Percentiles rank a stretch among this genome's conserved stretches.
phyloP scores from a whole-genome alignment of 1,284 basidiomycete genomes.

The Ustilago hordei region DNA sequence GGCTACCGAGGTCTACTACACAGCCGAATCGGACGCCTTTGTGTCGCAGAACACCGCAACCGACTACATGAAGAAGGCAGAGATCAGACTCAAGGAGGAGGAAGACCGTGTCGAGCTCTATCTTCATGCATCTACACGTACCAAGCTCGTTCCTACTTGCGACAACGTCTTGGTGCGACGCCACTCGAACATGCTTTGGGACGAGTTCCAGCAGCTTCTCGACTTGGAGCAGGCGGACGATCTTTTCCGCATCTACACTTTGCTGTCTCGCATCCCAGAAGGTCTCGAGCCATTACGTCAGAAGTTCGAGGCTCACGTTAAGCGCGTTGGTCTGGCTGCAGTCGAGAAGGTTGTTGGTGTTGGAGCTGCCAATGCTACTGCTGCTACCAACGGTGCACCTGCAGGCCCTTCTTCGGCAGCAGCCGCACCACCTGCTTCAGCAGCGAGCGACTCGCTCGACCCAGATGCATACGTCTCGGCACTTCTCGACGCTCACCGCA shows the following conservation, averaged over 20 bases:
- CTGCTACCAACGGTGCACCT: conserved; percentile 68
- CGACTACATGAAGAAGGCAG: conserved; percentile 97
- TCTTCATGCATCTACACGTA: conserved; percentile 76
- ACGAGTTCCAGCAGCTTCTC: conserved; percentile 91
- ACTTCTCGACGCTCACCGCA: conserved; percentile 87
- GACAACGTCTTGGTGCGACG: conserved; percentile 91
- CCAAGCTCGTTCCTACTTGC: conserved; percentile 82
- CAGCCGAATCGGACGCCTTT: conserved; percentile 88
- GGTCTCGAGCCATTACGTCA: conserved; percentile 91
- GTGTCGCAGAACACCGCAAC: conserved; percentile 89
- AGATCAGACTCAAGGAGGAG: conserved; percentile 90
- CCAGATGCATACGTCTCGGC: conserved; percentile 96
- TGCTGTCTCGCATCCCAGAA: conserved; percentile 87
- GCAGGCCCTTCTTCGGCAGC: conserved; percentile 28
- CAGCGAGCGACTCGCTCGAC: conserved; percentile 72
- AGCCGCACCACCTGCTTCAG: conserved; percentile 58
- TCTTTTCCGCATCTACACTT: conserved; percentile 84
- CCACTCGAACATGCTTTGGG: conserved; percentile 89
- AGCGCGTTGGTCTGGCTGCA: conserved; percentile 84
- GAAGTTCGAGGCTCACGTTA: conserved; percentile 94
- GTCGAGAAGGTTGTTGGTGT: conserved; percentile 80
- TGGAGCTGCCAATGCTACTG: conserved; percentile 67
- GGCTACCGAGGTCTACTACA: conserved; percentile 91
- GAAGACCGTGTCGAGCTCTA: conserved; percentile 95
- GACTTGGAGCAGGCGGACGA: conserved; percentile 95